phyloP scores from a whole-genome alignment of 768 basidiomycete species.

The Gyrodon lividus region DNA sequence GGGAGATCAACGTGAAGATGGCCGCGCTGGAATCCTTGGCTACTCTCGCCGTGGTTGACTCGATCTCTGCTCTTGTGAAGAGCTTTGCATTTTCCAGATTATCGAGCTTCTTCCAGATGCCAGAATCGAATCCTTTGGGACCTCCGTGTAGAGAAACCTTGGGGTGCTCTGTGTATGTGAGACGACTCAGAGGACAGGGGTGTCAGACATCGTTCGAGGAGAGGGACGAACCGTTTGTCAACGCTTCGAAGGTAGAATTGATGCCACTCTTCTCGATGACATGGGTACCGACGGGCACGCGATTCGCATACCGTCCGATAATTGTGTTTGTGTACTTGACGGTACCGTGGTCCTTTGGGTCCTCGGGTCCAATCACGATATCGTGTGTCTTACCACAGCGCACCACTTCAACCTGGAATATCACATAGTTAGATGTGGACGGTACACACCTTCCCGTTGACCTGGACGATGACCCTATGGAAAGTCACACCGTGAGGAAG shows the following conservation, averaged over 20 bases:
- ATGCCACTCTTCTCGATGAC: conserved; percentile 53
- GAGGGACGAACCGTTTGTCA: conserved; percentile 34
- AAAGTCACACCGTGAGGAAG: conserved; percentile 68
- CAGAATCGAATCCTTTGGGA: conserved; percentile 59
- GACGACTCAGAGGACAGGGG: not conserved
- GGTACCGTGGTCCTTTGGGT: conserved; percentile 51
- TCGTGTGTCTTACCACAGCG: conserved; percentile 58
- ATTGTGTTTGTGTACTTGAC: conserved; percentile 74
- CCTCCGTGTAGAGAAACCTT: conserved; percentile 74
- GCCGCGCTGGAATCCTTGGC: conserved; percentile 38
- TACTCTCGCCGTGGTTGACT: conserved; percentile 37
- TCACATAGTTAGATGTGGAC: not conserved
- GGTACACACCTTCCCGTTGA: conserved; percentile 56
- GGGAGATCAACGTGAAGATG: conserved; percentile 57
- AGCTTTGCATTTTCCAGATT: conserved; percentile 42
- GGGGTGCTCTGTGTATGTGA: conserved; percentile 38
- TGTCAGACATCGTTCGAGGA: conserved; percentile 19
- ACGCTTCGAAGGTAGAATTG: conserved; percentile 44
- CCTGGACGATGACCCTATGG: conserved; percentile 64
- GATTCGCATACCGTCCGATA: conserved; percentile 72
- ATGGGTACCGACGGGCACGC: conserved; percentile 61
- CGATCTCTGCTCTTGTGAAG: conserved; percentile 55
- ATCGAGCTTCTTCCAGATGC: conserved; percentile 48
- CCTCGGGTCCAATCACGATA: conserved; percentile 71
- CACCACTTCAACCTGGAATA: not conserved